Evolutionary conservation across 805 yeast species (phyloP), one percentile per base, ranked within the genome.

Genomic region (Pichia thaimueangensis): DNA sequence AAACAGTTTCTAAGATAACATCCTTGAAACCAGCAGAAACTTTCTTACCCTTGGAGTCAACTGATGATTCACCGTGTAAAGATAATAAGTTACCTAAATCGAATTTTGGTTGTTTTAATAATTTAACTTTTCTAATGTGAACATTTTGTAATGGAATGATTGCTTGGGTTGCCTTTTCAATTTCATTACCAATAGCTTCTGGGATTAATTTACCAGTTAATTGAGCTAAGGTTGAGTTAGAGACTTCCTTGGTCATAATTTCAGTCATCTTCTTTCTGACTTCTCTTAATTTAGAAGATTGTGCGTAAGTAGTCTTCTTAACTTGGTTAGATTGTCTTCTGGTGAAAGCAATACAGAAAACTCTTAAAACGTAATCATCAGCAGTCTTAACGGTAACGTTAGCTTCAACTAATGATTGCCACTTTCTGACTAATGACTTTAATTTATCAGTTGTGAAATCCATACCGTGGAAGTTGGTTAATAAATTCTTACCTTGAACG

Each of bases 401-500:
- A 66, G 95, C 94, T 80, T 89, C 97, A 61, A 89, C 94, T 72
- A 91, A 78, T 56, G 96, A 81, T 80, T 89, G 97, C 97, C 97
- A 91, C 75, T 91, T 89, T 82, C 97, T 87, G 55, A 89, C 97
- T 71, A 91, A 80, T 47, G 97, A 89, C 78, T 95, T 86, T 69
- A 91, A 78, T 80, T 91, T 91, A 78, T 89, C 97, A 57, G 95
- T 78, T 66, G 97, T 89, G 83, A 91, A 89, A 78, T 88, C 95
- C 73, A 91, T 73, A 66, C 97, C 97, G 80, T 89, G 97, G 94
- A 89, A 91, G 94, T 91, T 91, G 79, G 97, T 89, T 70, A 89
- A 80, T 67, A 89, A 80, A 83, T 89, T 88, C 78, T 87, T 86
- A 76, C 97, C 97, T 78, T 91, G 96, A 61, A 89, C 96, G 77